These are phyloP conservation scores for Leccinum subgranulosum DNA, from an alignment of 768 basidiomycete species.

Conservation along the genomic window DNA sequence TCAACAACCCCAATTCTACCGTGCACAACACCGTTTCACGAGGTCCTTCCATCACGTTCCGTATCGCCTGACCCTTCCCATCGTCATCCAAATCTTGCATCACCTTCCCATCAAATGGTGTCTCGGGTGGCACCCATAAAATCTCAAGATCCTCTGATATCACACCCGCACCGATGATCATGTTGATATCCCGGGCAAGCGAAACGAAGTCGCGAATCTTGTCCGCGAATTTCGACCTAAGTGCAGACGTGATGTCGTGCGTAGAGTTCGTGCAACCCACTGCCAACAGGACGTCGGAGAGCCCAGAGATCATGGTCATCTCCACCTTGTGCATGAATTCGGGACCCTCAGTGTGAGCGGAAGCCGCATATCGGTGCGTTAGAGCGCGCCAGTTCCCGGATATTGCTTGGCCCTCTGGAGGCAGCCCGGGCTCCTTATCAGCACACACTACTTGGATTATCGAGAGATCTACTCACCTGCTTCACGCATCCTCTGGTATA, in stretches of 20 bases:
- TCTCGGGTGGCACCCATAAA: conserved; percentile 5
- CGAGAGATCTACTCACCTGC: conserved; percentile 25
- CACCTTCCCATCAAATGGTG: conserved; percentile 4
- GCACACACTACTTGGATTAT: background rate
- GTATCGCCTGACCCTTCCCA: background rate
- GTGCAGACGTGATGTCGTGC: conserved; percentile 33
- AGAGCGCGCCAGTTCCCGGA: conserved; percentile 43
- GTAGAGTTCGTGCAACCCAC: conserved; percentile 23
- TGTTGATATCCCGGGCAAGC: conserved; percentile 44
- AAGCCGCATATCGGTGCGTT: conserved; percentile 24
- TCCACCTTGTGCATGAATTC: conserved; percentile 8
- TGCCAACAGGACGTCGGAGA: conserved; percentile 23
- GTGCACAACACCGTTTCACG: conserved; percentile 26
- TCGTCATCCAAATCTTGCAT: conserved; percentile 28
- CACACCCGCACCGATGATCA: conserved; percentile 19
- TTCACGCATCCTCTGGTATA: conserved; percentile 34
- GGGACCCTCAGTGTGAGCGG: conserved; percentile 6
- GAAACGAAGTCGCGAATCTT: conserved; percentile 41
- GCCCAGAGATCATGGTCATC: conserved; percentile 12
- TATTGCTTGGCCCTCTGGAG: conserved; percentile 40
- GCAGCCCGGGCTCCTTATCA: background rate
- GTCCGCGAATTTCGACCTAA: conserved; percentile 40
- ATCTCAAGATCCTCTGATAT: conserved; percentile 27
- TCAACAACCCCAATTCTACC: conserved; percentile 31
- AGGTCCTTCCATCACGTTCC: background rate